Percentiles rank a stretch among this genome's conserved stretches.
These are phyloP conservation scores for Lecanicillium sp. DNA, from an alignment of 2,329 filamentous ascomycete species.

Conservation along the genomic window DNA sequence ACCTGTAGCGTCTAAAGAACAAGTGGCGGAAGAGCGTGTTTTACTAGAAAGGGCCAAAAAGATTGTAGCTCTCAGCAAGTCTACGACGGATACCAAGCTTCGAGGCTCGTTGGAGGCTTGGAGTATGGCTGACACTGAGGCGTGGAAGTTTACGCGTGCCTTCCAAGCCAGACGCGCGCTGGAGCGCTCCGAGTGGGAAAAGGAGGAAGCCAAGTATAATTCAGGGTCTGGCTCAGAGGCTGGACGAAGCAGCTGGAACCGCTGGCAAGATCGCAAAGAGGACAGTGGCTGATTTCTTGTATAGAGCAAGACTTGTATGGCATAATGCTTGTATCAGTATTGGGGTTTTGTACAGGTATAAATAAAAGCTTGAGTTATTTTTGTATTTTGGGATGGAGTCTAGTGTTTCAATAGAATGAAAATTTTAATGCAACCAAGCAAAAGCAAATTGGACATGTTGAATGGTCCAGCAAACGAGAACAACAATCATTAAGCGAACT, in stretches of 20 bases:
- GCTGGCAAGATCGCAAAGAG: slow-evolving; percentile 25
- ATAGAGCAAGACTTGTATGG: no score
- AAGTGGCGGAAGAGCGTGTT: slow-evolving; percentile 44
- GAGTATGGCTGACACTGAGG: slow-evolving; percentile 67
- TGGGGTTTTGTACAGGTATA: no score
- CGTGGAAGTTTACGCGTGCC: slow-evolving; percentile 66
- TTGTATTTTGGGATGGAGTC: no score
- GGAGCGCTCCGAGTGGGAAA: slow-evolving; percentile 61
- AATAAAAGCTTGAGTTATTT: no score
- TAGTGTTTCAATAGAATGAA: no score
- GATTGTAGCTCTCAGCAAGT: slow-evolving; percentile 40
- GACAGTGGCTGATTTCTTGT: neutral
- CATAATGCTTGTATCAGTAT: no score
- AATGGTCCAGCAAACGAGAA: no score
- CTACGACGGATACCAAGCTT: slow-evolving; percentile 34
- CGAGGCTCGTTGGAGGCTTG: slow-evolving; percentile 52
- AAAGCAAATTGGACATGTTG: no score
- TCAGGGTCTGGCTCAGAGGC: slow-evolving; percentile 50
- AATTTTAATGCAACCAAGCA: no score
- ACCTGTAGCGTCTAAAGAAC: slow-evolving; percentile 41
- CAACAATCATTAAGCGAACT: no score
- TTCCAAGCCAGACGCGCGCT: slow-evolving; percentile 54
- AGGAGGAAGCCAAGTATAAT: slow-evolving; percentile 57
- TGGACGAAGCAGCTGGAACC: slow-evolving; percentile 25
- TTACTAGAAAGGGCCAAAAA: slow-evolving; percentile 41